phyloP scores from a whole-genome alignment of 305 asterid species.

The Ilex paraguariensis region DNA sequence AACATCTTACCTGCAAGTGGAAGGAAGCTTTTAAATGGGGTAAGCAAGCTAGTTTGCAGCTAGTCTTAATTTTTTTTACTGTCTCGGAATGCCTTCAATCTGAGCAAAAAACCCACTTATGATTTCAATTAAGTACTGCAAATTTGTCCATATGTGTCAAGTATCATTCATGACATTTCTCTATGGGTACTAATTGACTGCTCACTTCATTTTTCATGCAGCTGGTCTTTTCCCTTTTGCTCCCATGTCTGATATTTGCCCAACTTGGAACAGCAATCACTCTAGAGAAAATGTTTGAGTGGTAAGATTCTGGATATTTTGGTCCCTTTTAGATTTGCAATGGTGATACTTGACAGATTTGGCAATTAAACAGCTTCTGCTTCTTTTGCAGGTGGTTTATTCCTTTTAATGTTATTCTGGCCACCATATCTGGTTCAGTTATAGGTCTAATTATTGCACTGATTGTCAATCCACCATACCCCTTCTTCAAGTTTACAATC shows the following conservation, averaged over 20 bases:
- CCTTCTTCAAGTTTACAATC: constrained; percentile 84
- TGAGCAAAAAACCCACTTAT: too few relatives aligned
- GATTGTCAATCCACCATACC: constrained; percentile 75
- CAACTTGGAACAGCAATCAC: constrained; percentile 95
- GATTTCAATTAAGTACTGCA: too few relatives aligned
- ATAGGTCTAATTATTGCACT: constrained; percentile 76
- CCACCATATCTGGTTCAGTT: constrained; percentile 80
- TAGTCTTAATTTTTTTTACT: too few relatives aligned
- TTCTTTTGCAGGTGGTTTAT: constrained; percentile 88
- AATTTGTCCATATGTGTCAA: not conserved
- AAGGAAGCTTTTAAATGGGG: constrained; percentile 97
- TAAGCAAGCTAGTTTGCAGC: constrained; percentile 17
- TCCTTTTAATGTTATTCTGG: constrained; percentile 79
- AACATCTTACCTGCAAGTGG: constrained; percentile 83
- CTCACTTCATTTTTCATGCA: constrained; percentile 33
- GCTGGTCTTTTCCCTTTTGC: constrained; percentile 93
- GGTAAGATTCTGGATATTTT: constrained; percentile 36
- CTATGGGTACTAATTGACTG: constrained; percentile 2
- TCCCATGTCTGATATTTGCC: constrained; percentile 93
- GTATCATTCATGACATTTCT: not conserved
- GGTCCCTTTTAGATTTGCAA: not conserved
- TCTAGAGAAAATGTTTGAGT: constrained; percentile 63
- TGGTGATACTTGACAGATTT: constrained; percentile 5
- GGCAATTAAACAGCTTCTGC: constrained; percentile 16
- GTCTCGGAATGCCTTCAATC: too few relatives aligned